phyloP scores from a whole-genome alignment of 768 basidiomycete species.

The Nevesoporus exiguus region DNA sequence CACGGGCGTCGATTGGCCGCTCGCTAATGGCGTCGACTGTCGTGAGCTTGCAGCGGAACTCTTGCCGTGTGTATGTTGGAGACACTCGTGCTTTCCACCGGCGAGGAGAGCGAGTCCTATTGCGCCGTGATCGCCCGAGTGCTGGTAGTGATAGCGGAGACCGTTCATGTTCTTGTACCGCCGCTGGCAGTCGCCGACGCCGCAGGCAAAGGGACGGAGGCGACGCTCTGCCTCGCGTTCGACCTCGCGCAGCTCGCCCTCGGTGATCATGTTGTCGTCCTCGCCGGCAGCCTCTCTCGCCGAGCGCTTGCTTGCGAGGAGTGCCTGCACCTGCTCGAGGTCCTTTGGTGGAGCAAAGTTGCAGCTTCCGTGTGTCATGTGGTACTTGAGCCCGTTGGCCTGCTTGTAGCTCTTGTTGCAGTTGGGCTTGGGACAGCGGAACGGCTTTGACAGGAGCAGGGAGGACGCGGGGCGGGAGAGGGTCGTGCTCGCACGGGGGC shows the following conservation, averaged over 20 bases:
- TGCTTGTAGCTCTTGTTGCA: conserved; percentile 98
- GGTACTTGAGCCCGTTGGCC: conserved; percentile 92
- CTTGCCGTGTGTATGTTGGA: conserved; percentile 36
- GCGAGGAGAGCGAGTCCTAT: conserved; percentile 83
- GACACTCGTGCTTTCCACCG: conserved; percentile 61
- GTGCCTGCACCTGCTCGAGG: conserved; percentile 68
- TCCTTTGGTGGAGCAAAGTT: conserved; percentile 91
- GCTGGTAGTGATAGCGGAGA: conserved; percentile 92
- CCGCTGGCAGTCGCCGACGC: conserved; percentile 80
- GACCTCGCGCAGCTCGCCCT: conserved; percentile 65
- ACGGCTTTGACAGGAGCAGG: conserved; percentile 77
- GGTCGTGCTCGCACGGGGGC: conserved; percentile 41
- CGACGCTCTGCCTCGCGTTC: conserved; percentile 83
- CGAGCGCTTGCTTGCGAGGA: conserved; percentile 51
- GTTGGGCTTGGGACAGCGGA: conserved; percentile 90
- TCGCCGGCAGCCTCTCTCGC: conserved; percentile 41
- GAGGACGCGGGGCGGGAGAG: conserved; percentile 53
- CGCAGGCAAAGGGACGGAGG: conserved; percentile 83
- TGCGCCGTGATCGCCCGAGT: conserved; percentile 92
- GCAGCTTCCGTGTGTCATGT: conserved; percentile 89
- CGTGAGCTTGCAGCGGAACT: conserved; percentile 31
- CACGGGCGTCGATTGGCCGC: conserved; percentile 33
- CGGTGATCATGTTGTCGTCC: conserved; percentile 44
- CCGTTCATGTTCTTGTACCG: conserved; percentile 99
- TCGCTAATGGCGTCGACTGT: conserved; percentile 31